Conservation (phyloP, 2,329 filamentous ascomycete genomes). For the Stagonosporopsis chrysanthemi region DNA sequence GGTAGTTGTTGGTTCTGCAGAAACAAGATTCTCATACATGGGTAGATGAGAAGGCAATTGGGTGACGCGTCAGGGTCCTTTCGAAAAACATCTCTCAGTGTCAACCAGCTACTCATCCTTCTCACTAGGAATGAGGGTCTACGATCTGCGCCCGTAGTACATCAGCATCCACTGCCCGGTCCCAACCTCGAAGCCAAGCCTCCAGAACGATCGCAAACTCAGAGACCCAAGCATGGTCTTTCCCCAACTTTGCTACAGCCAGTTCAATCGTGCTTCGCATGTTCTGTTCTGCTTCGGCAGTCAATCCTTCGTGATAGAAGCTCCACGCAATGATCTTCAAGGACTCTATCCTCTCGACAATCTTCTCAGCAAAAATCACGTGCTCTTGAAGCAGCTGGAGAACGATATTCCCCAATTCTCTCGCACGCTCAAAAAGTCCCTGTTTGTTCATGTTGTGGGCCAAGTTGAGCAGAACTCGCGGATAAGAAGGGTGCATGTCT, state of each 20-base stretch:
- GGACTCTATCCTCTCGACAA: constrained; percentile 25
- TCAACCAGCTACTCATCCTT: no score
- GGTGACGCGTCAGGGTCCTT: no score
- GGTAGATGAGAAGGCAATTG: no score
- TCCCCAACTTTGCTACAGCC: constrained; percentile 21
- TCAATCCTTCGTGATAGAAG: constrained; percentile 24
- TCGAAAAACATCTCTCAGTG: no score
- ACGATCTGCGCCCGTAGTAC: no score
- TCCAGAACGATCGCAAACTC: constrained; percentile 28
- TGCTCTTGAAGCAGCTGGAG: constrained; percentile 20
- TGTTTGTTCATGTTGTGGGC: constrained; percentile 25
- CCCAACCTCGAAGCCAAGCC: constrained; percentile 29
- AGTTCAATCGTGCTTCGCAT: constrained; percentile 27
- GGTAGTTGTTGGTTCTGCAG: no score
- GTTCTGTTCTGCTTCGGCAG: constrained; percentile 25
- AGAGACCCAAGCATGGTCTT: constrained; percentile 27
- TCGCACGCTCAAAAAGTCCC: constrained; percentile 21
- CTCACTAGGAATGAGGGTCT: no score
- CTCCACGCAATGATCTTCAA: constrained; percentile 20
- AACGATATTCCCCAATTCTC: constrained; percentile 16
- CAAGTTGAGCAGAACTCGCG: constrained; percentile 24
- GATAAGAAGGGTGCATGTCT: constrained; percentile 8
- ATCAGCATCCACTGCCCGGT: constrained; percentile 6
- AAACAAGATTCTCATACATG: no score
- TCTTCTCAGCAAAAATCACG: constrained; percentile 25